Conservation (phyloP, 2,329 filamentous ascomycete genomes). For the Colletotrichum sp. region DNA sequence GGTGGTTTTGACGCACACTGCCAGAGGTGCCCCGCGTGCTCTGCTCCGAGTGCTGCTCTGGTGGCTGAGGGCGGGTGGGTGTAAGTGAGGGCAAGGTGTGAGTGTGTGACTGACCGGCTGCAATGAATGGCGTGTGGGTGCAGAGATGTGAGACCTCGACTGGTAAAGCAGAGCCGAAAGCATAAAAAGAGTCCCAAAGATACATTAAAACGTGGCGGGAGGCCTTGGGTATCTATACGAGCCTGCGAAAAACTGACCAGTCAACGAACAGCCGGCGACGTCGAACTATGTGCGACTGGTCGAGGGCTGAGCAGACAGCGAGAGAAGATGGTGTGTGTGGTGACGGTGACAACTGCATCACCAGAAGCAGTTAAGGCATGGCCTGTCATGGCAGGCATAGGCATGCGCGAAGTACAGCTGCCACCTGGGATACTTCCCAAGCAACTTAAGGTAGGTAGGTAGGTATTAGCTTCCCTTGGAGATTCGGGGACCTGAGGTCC, state of each 20-base stretch:
- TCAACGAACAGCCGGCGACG: neutral
- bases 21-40: neutral
- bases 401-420: neutral
- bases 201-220: neutral
- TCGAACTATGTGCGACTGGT: neutral
- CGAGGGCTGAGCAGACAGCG: neutral
- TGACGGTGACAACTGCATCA: slow-evolving; percentile 1
- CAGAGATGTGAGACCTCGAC: neutral
- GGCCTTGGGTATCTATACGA: slow-evolving; percentile 18
- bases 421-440: neutral
- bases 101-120: neutral
- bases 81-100: neutral
- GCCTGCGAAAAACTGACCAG: neutral
- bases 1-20: neutral
- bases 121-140: neutral
- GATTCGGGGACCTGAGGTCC: neutral
- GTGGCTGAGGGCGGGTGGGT: neutral
- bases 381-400: slow-evolving; percentile 1
- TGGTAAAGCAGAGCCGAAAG: neutral
- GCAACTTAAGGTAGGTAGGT: neutral
- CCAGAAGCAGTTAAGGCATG: neutral
- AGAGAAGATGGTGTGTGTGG: neutral
- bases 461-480: neutral
- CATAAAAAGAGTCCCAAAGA: neutral
- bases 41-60: neutral